Evolutionary conservation across 2,329 filamentous ascomycete genomes (phyloP).

Genomic region (Apiospora pterosperma): DNA sequence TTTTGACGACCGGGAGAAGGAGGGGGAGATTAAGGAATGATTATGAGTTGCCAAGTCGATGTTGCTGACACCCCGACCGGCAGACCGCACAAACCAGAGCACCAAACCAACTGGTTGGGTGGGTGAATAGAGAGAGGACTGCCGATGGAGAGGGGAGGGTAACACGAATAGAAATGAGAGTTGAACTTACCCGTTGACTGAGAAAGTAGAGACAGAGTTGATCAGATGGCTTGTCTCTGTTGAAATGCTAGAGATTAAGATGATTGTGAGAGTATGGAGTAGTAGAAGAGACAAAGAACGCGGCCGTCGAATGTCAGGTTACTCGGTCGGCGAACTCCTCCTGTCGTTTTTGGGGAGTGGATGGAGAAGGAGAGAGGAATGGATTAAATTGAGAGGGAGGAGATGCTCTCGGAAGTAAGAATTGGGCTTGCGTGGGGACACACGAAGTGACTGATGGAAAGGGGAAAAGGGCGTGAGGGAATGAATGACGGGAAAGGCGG

Average conservation of each 20-base stretch:
- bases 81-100: neutral
- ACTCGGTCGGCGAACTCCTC: slow-evolving; percentile 4
- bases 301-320: slow-evolving; percentile 20
- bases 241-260: slow-evolving; percentile 5
- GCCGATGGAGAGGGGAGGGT: neutral
- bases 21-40: neutral
- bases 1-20: neutral
- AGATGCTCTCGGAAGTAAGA: neutral
- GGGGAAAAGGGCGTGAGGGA: neutral
- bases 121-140: neutral
- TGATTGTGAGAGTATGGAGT: slow-evolving; percentile 1
- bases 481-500: no score
- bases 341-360: neutral
- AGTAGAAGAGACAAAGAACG: slow-evolving; percentile 10
- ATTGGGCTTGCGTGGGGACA: neutral
- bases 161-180: neutral
- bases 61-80: neutral
- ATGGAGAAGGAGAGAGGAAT: neutral
- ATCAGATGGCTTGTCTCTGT: neutral
- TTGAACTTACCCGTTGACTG: neutral
- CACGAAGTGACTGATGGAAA: neutral
- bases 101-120: neutral
- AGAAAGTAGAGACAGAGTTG: neutral
- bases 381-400: neutral
- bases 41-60: neutral